Evolutionary conservation across 805 yeast genomes (phyloP), one percentile per base, ranked within the genome.

Genomic region (Yamadazyma akitaensis): DNA sequence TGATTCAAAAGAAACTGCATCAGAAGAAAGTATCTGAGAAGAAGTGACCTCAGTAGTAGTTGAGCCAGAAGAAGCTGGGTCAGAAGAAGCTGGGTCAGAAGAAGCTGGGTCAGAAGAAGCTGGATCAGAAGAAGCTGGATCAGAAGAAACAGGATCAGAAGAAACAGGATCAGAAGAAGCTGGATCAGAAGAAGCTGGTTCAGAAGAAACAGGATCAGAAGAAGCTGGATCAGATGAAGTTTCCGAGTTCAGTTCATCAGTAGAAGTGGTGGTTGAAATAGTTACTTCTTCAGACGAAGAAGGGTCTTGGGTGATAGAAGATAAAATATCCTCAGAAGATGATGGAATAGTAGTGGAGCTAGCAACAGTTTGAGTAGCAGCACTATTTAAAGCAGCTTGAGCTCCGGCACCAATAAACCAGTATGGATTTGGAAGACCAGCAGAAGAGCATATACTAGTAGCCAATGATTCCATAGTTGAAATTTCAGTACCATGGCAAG

Each of bases 361-460:
- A 25, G 43, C 39, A 21, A 21, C 7, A 21, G 24, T 21, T 21
- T 21, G 24, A 3, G 60, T 55, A 43, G 73, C 73, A 32, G 62
- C 57, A 21, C 55, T 59, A 13, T 57, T 60, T 26, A 61, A 51
- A n/a, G 51, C 51, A 47, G 61, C 48, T 19, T 60, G 44, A 9
- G 57, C 59, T 28, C 54, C 48, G 39, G 57, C 53, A 12, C 53
- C 77, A 68, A 74, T 64, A 58, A 65, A 60, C 78, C 78, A 74
- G 42, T 40, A 51, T 35, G 55, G 51, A 11, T 63, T 53, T 39
- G 64, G 72, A 37, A 42, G 40, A 46, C 60, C 59, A 42, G 62
- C 62, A 53, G 69, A 64, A 16, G 65, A 59, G 55, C 75, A 70
- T 40, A 58, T 43, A 17, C 67, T 58, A 26, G 48, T 51, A 47